Percentiles rank a stretch among this genome's conserved stretches.
Conservation (phyloP, 345 rosid species). For the Aquilaria yunnanensis region DNA sequence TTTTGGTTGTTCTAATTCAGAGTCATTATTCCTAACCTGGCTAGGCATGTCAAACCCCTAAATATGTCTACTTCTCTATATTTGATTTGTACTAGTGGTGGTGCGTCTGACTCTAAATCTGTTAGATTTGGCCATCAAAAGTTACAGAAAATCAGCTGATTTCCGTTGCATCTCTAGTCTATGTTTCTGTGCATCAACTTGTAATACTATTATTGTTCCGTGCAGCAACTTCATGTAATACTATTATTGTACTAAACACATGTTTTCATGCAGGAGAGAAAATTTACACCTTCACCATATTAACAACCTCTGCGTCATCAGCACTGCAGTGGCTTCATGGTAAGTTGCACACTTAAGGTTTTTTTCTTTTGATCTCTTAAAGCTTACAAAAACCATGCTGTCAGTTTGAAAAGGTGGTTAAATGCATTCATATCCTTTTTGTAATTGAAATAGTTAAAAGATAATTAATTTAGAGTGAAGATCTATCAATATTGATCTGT, state of each 20-base stretch:
- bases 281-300: constrained; percentile 64
- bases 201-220: not conserved
- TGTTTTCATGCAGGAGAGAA: constrained; percentile 58
- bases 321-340: constrained; percentile 82
- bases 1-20: not conserved
- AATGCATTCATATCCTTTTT: no score
- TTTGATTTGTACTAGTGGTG: not conserved
- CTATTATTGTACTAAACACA: not conserved
- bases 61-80: not conserved
- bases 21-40: not conserved
- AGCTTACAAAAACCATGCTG: not conserved
- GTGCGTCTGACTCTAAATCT: not conserved
- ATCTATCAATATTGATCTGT: no score
- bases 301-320: constrained; percentile 72
- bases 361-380: constrained; percentile 6
- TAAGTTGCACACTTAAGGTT: constrained; percentile 22
- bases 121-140: no score
- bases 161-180: no score
- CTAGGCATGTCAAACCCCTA: not conserved
- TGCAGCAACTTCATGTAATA: not conserved
- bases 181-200: no score
- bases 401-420: no score
- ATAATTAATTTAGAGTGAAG: no score
- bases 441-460: no score
- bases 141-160: no score